These are phyloP conservation scores for Alternaria dauci DNA, from an alignment of 2,329 filamentous ascomycete species.

Conservation along the genomic window DNA sequence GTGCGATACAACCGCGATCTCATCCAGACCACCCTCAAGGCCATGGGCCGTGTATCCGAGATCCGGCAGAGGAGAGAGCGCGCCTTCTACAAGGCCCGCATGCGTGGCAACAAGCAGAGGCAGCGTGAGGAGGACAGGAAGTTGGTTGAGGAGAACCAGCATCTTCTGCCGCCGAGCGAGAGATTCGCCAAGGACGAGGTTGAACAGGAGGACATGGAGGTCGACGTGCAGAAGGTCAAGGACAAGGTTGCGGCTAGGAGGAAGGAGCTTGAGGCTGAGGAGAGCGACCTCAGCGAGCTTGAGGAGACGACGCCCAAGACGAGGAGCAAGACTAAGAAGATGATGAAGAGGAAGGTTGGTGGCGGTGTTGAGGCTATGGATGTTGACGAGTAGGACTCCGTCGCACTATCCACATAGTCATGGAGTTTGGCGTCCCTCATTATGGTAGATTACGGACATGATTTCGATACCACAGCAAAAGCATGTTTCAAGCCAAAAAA, in stretches of 20 bases:
- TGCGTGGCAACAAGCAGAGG: conserved; percentile 87
- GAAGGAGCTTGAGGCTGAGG: conserved; percentile 69
- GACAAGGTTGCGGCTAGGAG: conserved; percentile 65
- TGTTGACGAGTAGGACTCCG: conserved; percentile 48
- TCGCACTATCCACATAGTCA: neutral
- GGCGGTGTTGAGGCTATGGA: conserved; percentile 59
- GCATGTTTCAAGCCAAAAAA: conserved; percentile 6
- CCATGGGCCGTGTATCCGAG: conserved; percentile 90
- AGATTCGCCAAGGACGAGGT: conserved; percentile 57
- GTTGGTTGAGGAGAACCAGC: conserved; percentile 89
- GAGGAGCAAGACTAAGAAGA: conserved; percentile 56
- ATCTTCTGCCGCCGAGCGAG: conserved; percentile 75
- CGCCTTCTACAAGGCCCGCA: conserved; percentile 91
- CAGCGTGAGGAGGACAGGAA: conserved; percentile 83
- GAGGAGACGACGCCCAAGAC: conserved; percentile 49
- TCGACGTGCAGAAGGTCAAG: conserved; percentile 54
- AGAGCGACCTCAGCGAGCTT: conserved; percentile 53
- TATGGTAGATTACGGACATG: conserved; percentile 31
- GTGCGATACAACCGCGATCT: conserved; percentile 96
- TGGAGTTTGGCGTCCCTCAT: conserved; percentile 37
- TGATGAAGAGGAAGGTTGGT: conserved; percentile 55
- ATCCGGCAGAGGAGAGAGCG: conserved; percentile 84
- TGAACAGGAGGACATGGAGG: conserved; percentile 69
- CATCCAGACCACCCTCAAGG: conserved; percentile 83
- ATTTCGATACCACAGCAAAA: conserved; percentile 43